Percentiles rank a stretch among this genome's conserved stretches.
phyloP scores from a whole-genome alignment of 2,329 filamentous ascomycete genomes.

The Talaromyces verruculosus region DNA sequence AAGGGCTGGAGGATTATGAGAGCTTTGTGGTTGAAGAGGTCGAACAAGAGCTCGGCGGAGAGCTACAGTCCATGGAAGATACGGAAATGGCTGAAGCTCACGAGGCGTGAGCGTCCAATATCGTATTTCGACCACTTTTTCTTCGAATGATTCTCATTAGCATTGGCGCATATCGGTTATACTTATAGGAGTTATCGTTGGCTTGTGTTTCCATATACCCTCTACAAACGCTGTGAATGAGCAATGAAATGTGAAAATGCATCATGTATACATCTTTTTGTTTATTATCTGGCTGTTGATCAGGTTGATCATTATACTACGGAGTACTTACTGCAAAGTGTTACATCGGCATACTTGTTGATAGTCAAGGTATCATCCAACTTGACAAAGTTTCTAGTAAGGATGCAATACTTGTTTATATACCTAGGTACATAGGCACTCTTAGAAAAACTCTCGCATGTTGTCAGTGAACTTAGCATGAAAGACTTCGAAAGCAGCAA shows the following conservation, averaged over 20 bases:
- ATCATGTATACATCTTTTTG: slow-evolving; percentile 12
- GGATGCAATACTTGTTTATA: neutral
- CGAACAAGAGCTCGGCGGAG: slow-evolving; percentile 75
- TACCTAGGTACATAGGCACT: no score
- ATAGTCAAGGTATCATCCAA: neutral
- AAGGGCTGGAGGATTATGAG: slow-evolving; percentile 89
- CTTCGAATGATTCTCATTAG: neutral
- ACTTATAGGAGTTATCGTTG: slow-evolving; percentile 16
- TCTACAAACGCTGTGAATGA: slow-evolving; percentile 18
- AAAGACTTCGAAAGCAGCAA: neutral
- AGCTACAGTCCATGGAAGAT: slow-evolving; percentile 49
- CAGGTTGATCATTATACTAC: neutral
- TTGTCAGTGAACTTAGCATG: neutral
- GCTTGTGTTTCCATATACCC: slow-evolving; percentile 19
- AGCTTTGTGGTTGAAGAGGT: slow-evolving; percentile 89
- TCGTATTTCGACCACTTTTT: neutral
- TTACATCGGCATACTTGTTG: neutral
- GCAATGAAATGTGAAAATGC: slow-evolving; percentile 19
- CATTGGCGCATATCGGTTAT: slow-evolving; percentile 16
- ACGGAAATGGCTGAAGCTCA: slow-evolving; percentile 22
- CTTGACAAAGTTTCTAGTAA: neutral
- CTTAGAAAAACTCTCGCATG: neutral
- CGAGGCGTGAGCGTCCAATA: slow-evolving; percentile 6
- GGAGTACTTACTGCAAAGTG: neutral
- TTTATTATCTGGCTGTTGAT: neutral